These are phyloP conservation scores for Kodamaea hsintzibuensis DNA, from an alignment of 805 yeast genomes.

Conservation along the genomic window DNA sequence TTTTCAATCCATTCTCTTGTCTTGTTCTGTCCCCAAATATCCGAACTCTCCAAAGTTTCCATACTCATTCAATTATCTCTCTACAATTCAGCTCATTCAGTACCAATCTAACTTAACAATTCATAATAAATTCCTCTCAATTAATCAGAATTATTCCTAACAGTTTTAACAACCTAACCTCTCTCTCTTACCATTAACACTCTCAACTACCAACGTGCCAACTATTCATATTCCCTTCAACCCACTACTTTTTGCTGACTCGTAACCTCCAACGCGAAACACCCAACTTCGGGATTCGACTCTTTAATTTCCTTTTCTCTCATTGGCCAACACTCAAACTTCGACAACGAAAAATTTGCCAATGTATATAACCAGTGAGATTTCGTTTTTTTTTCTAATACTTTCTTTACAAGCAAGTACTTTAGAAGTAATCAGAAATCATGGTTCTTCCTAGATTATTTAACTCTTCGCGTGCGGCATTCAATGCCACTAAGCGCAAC, in stretches of 20 bases:
- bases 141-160: too few relatives aligned
- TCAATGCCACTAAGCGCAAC: constrained; percentile 86
- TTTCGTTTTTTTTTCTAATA: constrained; percentile 9
- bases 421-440: constrained; percentile 12
- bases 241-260: neutral
- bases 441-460: constrained; percentile 61
- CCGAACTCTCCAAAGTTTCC: too few relatives aligned
- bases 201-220: neutral
- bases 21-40: too few relatives aligned
- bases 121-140: too few relatives aligned
- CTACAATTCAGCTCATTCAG: too few relatives aligned
- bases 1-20: too few relatives aligned
- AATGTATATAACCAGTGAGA: constrained; percentile 11
- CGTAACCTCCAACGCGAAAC: neutral
- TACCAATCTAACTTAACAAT: too few relatives aligned
- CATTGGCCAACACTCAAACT: neutral
- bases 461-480: constrained; percentile 75
- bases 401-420: constrained; percentile 12
- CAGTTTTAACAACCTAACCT: neutral
- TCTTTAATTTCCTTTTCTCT: neutral
- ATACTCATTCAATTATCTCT: too few relatives aligned
- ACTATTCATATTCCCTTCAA: too few relatives aligned
- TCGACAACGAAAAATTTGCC: constrained; percentile 7
- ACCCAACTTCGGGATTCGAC: neutral
- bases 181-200: neutral